phyloP scores from a whole-genome alignment of 306 rosid species.

The Rosa multiflora region DNA sequence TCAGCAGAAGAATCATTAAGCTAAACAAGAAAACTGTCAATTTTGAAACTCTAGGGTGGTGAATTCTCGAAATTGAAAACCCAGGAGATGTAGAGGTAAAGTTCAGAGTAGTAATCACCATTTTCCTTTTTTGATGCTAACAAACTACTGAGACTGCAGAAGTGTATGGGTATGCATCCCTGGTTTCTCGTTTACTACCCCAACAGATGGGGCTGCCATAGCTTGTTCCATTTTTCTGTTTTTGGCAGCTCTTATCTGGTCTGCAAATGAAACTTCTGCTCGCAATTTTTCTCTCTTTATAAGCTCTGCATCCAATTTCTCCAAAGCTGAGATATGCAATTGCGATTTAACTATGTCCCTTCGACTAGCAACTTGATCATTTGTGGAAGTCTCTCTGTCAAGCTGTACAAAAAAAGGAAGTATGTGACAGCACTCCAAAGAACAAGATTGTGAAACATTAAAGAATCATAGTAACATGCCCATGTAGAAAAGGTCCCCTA shows the following conservation, averaged over 20 bases:
- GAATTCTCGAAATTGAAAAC: not conserved
- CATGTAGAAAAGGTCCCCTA: not conserved
- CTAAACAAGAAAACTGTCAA: not conserved
- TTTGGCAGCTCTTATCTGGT: conserved; percentile 75
- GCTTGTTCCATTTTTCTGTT: conserved; percentile 42
- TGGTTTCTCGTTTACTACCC: conserved; percentile 11
- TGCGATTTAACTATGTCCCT: conserved; percentile 32
- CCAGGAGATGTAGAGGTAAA: not conserved
- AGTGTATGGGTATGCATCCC: conserved; percentile 1
- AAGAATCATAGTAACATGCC: not conserved
- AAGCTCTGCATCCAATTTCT: conserved; percentile 65
- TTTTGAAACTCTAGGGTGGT: not conserved
- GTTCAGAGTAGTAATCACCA: not conserved
- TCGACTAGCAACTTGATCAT: conserved; percentile 30
- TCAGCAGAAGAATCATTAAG: not conserved
- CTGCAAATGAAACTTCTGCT: conserved; percentile 63
- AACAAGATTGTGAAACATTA: not conserved
- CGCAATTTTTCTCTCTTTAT: conserved; percentile 54
- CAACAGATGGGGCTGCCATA: conserved; percentile 25
- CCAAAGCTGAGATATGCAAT: conserved; percentile 37
- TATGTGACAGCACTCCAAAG: conserved; percentile 5
- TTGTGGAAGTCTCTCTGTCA: conserved; percentile 35
- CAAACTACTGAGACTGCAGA: conserved; percentile 22
- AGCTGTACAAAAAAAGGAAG: conserved; percentile 35
- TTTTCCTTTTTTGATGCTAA: not conserved